phyloP scores from a whole-genome alignment of 192 early-diverging fungal genomes.

The Backusella tuberculispora region DNA sequence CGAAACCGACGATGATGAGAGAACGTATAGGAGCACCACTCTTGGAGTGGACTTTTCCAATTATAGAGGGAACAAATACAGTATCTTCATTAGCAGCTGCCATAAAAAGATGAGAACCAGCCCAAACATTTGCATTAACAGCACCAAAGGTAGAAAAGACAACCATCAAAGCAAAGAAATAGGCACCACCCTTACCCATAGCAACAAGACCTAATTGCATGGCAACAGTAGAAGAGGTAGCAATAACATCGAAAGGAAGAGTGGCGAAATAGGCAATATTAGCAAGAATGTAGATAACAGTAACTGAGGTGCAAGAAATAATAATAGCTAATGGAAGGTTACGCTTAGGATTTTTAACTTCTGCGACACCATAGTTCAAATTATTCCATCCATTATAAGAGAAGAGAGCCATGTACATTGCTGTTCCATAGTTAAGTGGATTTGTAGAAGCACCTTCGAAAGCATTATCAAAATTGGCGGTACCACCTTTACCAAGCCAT shows the following conservation, averaged over 20 bases:
- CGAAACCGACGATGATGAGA: slow-evolving; percentile 57
- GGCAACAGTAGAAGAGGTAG: slow-evolving; percentile 59
- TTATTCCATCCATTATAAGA: slow-evolving; percentile 72
- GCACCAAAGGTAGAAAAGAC: slow-evolving; percentile 75
- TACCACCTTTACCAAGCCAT: slow-evolving; percentile 60
- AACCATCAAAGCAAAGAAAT: slow-evolving; percentile 71
- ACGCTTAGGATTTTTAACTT: slow-evolving; percentile 77
- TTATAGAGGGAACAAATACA: slow-evolving; percentile 60
- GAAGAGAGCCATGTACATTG: slow-evolving; percentile 65
- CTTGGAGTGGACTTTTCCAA: slow-evolving; percentile 58
- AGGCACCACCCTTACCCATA: slow-evolving; percentile 66
- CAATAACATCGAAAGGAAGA: slow-evolving; percentile 62
- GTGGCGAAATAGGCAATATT: slow-evolving; percentile 84
- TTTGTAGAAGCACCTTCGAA: slow-evolving; percentile 57
- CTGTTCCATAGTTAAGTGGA: slow-evolving; percentile 67
- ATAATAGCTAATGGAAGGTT: slow-evolving; percentile 76
- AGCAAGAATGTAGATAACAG: slow-evolving; percentile 73
- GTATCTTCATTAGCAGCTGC: slow-evolving; percentile 57
- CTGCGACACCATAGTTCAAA: slow-evolving; percentile 76
- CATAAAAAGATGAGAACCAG: slow-evolving; percentile 64
- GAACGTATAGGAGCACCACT: slow-evolving; percentile 66
- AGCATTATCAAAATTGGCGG: slow-evolving; percentile 51
- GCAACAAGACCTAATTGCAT: slow-evolving; percentile 67
- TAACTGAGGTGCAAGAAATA: slow-evolving; percentile 66
- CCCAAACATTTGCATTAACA: slow-evolving; percentile 75